Evolutionary conservation across 768 basidiomycete species (phyloP), one percentile per base, ranked within the genome.

Genomic region (Antrodiella citrinella): DNA sequence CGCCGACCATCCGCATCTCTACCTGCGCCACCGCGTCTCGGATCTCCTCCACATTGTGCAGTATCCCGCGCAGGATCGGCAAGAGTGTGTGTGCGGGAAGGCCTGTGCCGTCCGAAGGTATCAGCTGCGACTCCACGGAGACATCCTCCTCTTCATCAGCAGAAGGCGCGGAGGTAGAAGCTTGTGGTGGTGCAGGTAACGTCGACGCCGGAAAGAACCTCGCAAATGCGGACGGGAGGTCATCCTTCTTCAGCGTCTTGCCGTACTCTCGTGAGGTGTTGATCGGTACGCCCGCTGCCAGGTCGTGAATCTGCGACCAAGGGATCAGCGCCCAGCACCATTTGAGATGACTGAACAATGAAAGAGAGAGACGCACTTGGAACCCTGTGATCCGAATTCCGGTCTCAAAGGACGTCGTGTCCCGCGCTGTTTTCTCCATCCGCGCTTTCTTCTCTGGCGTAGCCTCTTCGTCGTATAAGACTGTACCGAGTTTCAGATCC

Each of bases 401-500:
- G 0, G 83, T 86, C 64, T 82, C 77, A 2, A 73, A 62, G 9
- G 80, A 85, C 1, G 95, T 97, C 0, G 89, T 84, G 9, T 74
- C 67, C 23, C 67, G 71, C 1, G 91, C 91, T 1, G 75, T 72
- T 58, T 78, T 74, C 50, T 76, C 70, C 93, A 94, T 93, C 21
- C 88, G 80, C 38, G 68, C 75, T 52, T 77, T 74, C 69, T 99
- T 99, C 51, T 87, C 89, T 2, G 77, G 86, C 75, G 63, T 61
- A 20, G 71, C 68, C 11, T 63, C 62, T 19, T 83, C 77, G 46
- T 89, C 91, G 54, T 88, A 89, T n/a, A 98, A 75, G 1, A 86
- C 72, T 0, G 86, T 94, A 1, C 96, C 96, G 13, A 98, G 84
- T 66, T 98, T 99, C 62, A 92, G 74, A 63, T 99, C 95, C 23